A percentile compares a stretch with the other conserved stretches of the same genome.
phyloP scores from a whole-genome alignment of 768 basidiomycete species.

The Kwoniella pini region DNA sequence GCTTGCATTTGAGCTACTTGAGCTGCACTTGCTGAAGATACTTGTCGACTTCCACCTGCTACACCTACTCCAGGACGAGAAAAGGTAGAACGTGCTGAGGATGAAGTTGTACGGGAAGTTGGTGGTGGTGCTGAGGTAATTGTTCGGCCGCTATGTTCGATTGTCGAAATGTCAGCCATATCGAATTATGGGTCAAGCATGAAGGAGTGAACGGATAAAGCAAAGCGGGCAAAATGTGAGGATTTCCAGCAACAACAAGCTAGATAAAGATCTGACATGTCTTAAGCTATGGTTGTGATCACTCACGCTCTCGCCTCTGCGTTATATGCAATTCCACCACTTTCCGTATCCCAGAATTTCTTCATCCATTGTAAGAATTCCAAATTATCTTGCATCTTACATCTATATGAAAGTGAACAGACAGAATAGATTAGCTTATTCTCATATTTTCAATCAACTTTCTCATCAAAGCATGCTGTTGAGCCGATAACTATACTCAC shows the following conservation, averaged over 20 bases:
- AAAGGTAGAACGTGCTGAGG: conserved; percentile 8
- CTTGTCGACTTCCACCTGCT: conserved; percentile 25
- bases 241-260: too few species aligned
- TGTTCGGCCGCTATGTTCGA: conserved; percentile 7
- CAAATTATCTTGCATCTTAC: conserved; percentile 99
- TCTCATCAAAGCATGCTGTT: not conserved
- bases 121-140: conserved; percentile 12
- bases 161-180: too few species aligned
- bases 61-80: conserved; percentile 7
- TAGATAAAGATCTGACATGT: too few species aligned
- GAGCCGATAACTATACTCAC: conserved; percentile 53
- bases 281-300: too few species aligned
- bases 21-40: conserved; percentile 57
- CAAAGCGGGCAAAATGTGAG: too few species aligned
- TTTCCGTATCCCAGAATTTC: conserved; percentile 92
- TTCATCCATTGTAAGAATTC: conserved; percentile 98
- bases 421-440: too few species aligned
- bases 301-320: conserved; percentile 78
- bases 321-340: conserved; percentile 83
- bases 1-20: conserved; percentile 67
- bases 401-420: conserved; percentile 24
- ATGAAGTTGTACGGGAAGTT: conserved; percentile 18
- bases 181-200: too few species aligned
- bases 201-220: not conserved
- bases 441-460: too few species aligned